These are phyloP conservation scores for Penicillium atrosanguineum DNA, from an alignment of 495 filamentous ascomycete species.

Conservation along the genomic window DNA sequence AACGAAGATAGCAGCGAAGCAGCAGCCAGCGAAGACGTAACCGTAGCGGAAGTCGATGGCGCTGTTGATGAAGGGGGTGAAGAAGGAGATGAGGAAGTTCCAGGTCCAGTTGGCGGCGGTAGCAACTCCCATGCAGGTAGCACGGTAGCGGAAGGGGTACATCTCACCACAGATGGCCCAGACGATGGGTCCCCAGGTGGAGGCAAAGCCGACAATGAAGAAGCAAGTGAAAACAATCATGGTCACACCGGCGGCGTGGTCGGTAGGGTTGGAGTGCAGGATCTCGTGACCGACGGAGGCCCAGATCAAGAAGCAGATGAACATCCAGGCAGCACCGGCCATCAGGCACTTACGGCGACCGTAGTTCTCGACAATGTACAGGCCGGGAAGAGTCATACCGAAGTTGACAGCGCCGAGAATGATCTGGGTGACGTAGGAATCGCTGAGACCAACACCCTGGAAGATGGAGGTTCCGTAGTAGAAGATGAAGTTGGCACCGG, in stretches of 20 bases:
- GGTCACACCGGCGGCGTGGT: constrained; percentile 62
- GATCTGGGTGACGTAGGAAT: constrained; percentile 70
- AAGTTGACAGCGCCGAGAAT: constrained; percentile 77
- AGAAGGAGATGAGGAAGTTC: constrained; percentile 87
- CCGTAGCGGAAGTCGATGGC: constrained; percentile 74
- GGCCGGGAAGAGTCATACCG: constrained; percentile 65
- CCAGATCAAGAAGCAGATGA: constrained; percentile 71
- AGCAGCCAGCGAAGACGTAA: constrained; percentile 75
- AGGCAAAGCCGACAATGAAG: constrained; percentile 60
- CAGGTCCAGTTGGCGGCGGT: constrained; percentile 85
- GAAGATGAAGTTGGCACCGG: constrained; percentile 79
- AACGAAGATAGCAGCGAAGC: constrained; percentile 58
- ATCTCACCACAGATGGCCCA: constrained; percentile 81
- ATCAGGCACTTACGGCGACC: constrained; percentile 68
- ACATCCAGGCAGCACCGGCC: constrained; percentile 65
- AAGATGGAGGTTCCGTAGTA: constrained; percentile 79
- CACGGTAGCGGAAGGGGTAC: constrained; percentile 75
- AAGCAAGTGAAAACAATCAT: constrained; percentile 78
- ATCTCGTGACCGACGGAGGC: constrained; percentile 64
- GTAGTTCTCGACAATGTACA: constrained; percentile 69
- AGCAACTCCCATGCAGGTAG: constrained; percentile 70
- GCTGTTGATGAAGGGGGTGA: constrained; percentile 71
- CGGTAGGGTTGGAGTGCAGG: constrained; percentile 50
- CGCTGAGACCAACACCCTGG: constrained; percentile 60
- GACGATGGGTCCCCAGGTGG: constrained; percentile 80